Percentiles rank a stretch among this genome's conserved stretches.
Evolutionary conservation across 805 yeast genomes (phyloP).

Genomic region (Candida ascalaphidarum): DNA sequence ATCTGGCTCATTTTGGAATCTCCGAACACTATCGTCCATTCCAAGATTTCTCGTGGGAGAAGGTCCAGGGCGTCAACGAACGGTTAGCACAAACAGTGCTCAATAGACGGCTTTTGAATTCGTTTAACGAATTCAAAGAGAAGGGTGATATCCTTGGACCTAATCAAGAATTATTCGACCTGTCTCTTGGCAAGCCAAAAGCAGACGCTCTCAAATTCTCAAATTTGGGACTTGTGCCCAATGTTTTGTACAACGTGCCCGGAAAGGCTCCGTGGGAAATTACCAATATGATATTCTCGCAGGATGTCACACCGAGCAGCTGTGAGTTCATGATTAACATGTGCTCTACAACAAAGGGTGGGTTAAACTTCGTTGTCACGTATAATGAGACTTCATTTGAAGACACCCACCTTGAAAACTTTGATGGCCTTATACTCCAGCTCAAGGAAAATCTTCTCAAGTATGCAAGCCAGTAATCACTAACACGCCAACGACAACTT

Average conservation of each 20-base stretch:
- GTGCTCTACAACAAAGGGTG: slow-evolving; percentile 21
- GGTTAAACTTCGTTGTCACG: slow-evolving; percentile 25
- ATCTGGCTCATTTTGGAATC: slow-evolving; percentile 24
- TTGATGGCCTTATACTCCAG: slow-evolving; percentile 37
- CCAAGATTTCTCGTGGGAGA: slow-evolving; percentile 23
- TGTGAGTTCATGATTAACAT: slow-evolving; percentile 25
- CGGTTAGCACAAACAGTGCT: slow-evolving; percentile 9
- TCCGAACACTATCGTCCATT: slow-evolving; percentile 22
- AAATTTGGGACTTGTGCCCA: slow-evolving; percentile 26
- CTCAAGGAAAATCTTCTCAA: too few relatives aligned
- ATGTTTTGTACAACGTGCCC: too few relatives aligned
- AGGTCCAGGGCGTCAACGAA: slow-evolving; percentile 11
- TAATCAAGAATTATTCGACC: slow-evolving; percentile 14
- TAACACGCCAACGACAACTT: too few relatives aligned
- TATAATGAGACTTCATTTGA: slow-evolving; percentile 13
- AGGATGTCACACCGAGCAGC: slow-evolving; percentile 24
- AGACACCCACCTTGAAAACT: slow-evolving; percentile 10
- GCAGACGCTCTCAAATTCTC: slow-evolving; percentile 26
- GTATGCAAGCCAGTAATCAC: too few relatives aligned
- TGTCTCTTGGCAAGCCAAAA: slow-evolving; percentile 13
- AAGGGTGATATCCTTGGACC: slow-evolving; percentile 6
- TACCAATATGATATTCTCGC: slow-evolving; percentile 24
- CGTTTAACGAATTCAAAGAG: slow-evolving; percentile 11
- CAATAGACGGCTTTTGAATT: slow-evolving; percentile 17
- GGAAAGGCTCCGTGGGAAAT: slow-evolving; percentile 24